Base-by-base conservation (phyloP, 129 eudicot genomes). In the Lactuca saligna region DNA sequence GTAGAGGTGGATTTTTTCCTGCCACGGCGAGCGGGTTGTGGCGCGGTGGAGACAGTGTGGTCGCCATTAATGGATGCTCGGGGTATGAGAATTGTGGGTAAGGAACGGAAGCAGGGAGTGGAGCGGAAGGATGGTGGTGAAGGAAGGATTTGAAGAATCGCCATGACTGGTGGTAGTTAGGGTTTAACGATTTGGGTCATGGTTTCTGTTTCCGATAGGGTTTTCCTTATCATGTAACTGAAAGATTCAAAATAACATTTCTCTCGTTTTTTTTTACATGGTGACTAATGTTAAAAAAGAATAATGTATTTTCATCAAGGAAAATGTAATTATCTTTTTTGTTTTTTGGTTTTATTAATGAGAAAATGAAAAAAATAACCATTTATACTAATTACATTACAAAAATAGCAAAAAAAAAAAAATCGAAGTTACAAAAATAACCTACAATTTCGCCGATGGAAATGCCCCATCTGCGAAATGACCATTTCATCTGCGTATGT, bases 1-100 rank as follows among this genome's bases (percentile, higher is more conserved):
- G 85, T 66, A 6, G 88, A 10, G 68, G 94, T 39, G 44, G 92
- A 61, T 55, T 83, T 83, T 58, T 79, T 86, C 35, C 93, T 83
- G 81, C 84, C 82, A 4, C 89, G 81, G 73, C 88, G 95, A 53
- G 78, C 7, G 63, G 90, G 77, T 66, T 79, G 79, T 1, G 78
- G 77, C 16, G 74, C 65, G 0, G 81, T 37, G 61, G 83, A 25
- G 64, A 65, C 17, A 20, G 72, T 38, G 62, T 71, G 71, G 73
- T 63, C 44, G 71, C 61, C 79, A 63, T 71, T 57, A 57, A 56
- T 31, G 61, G 91, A 62, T 58, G 83, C 78, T 72, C 46, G 75
- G 54, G 69, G 81, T 10, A 65, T 78, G 78, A n/a, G 16, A 6
- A 48, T 15, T 70, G 12, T 63, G 29, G 76, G 71, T 3, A n/a